Evolutionary conservation across 2,329 filamentous ascomycete species (phyloP).

Genomic region (Fusarium globosum): DNA sequence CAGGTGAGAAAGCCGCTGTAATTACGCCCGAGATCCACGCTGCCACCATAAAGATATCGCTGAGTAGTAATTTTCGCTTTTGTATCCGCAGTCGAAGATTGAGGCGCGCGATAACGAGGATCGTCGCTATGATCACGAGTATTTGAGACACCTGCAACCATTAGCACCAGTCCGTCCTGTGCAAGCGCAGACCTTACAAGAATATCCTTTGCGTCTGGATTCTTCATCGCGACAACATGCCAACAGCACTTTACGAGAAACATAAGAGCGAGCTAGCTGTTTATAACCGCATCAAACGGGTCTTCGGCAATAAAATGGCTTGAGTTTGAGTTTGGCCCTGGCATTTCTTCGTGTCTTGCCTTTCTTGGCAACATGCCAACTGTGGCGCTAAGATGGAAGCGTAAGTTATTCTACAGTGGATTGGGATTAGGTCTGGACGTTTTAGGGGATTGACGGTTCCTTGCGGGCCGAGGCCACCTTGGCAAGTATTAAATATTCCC

Average conservation of each 20-base stretch:
- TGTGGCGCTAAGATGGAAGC: constrained; percentile 6
- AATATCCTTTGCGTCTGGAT: background rate
- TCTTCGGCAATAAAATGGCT: background rate
- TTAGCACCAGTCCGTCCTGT: background rate
- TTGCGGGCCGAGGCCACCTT: background rate
- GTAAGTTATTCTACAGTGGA: background rate
- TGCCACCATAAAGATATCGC: constrained; percentile 33
- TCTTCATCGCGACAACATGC: background rate
- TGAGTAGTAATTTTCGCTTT: constrained; percentile 16
- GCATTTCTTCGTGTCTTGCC: background rate
- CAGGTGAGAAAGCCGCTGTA: constrained; percentile 14
- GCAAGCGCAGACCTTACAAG: background rate
- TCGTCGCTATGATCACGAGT: constrained; percentile 15
- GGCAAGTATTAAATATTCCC: background rate
- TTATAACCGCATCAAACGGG: background rate
- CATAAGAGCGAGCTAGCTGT: accelerated
- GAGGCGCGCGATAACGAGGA: constrained; percentile 27
- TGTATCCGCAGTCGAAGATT: constrained; percentile 33
- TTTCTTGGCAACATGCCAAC: constrained; percentile 15
- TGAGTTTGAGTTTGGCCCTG: background rate
- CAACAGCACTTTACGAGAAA: background rate
- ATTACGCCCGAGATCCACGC: constrained; percentile 25
- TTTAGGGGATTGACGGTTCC: background rate
- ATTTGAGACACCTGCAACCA: constrained; percentile 5
- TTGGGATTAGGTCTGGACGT: background rate